These are phyloP conservation scores for Phanerochaete carnosa DNA, from an alignment of 768 basidiomycete species.

Conservation along the genomic window DNA sequence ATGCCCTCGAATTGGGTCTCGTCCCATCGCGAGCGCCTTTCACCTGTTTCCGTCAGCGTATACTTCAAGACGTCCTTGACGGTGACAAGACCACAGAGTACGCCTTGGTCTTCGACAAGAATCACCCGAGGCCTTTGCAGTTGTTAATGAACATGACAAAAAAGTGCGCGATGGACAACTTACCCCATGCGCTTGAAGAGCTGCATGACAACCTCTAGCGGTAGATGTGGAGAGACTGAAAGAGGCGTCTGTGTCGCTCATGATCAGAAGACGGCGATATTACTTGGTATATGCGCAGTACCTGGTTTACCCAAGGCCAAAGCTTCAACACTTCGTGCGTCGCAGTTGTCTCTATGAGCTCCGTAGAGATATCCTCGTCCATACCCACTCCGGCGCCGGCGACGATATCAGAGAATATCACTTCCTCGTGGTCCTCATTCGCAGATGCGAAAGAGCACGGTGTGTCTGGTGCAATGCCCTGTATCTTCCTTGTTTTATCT, in stretches of 20 bases:
- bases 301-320: constrained; percentile 95
- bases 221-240: constrained; percentile 87
- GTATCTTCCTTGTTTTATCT: constrained; percentile 73
- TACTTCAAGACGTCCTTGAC: constrained; percentile 95
- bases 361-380: constrained; percentile 66
- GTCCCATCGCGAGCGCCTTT: constrained; percentile 23
- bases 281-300: constrained; percentile 30
- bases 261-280: background rate
- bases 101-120: constrained; percentile 84
- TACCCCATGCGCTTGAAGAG: constrained; percentile 98
- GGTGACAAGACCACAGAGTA: constrained; percentile 82
- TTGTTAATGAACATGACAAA: background rate
- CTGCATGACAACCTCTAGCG: constrained; percentile 96
- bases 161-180: constrained; percentile 29
- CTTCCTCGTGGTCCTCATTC: constrained; percentile 49
- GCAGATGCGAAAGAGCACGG: constrained; percentile 67
- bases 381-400: constrained; percentile 52
- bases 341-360: constrained; percentile 59
- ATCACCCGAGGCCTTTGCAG: constrained; percentile 85
- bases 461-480: constrained; percentile 60
- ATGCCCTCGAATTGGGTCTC: constrained; percentile 24
- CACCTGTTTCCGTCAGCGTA: constrained; percentile 41
- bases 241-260: constrained; percentile 72
- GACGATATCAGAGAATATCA: constrained; percentile 35
- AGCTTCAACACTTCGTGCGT: constrained; percentile 60